Conservation (phyloP, 148 eudicot species). For the Cornus florida region DNA sequence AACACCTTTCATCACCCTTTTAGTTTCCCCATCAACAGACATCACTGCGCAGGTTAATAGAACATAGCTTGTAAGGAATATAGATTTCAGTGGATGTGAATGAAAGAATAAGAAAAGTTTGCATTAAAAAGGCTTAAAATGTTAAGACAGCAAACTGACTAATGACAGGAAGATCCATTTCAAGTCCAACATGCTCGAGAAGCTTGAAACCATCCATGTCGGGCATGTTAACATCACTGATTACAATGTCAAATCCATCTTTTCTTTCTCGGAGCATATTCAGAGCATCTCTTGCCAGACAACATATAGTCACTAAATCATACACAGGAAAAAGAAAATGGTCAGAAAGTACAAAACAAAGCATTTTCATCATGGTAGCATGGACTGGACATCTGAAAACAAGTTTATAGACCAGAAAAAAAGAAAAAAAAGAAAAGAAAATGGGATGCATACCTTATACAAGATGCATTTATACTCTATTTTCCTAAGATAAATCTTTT, state of each 20-base stretch:
- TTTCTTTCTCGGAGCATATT: slow-evolving; percentile 82
- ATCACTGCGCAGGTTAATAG: slow-evolving; percentile 62
- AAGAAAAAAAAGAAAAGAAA: background rate
- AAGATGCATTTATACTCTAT: background rate
- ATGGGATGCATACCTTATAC: background rate
- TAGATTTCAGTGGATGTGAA: background rate
- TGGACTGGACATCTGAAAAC: too few relatives aligned
- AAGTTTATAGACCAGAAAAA: background rate
- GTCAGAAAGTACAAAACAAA: background rate
- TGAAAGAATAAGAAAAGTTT: slow-evolving; percentile 3
- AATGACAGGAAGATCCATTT: slow-evolving; percentile 98
- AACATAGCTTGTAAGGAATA: background rate
- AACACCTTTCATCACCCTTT: slow-evolving; percentile 96
- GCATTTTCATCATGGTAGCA: background rate
- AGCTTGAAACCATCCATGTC: slow-evolving; percentile 99
- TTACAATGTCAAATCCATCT: slow-evolving; percentile 89
- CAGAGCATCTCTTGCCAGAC: slow-evolving; percentile 88
- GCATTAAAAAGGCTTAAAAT: background rate
- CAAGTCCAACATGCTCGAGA: slow-evolving; percentile 96
- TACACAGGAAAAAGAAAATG: slow-evolving; percentile 13
- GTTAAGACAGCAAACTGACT: slow-evolving; percentile 44
- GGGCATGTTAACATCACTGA: slow-evolving; percentile 99
- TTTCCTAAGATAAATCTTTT: slow-evolving; percentile 1
- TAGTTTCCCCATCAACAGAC: slow-evolving; percentile 98
- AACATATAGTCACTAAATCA: slow-evolving; percentile 83